Conservation (phyloP, 257 asterid genomes). For the Coffea eugenioides region DNA sequence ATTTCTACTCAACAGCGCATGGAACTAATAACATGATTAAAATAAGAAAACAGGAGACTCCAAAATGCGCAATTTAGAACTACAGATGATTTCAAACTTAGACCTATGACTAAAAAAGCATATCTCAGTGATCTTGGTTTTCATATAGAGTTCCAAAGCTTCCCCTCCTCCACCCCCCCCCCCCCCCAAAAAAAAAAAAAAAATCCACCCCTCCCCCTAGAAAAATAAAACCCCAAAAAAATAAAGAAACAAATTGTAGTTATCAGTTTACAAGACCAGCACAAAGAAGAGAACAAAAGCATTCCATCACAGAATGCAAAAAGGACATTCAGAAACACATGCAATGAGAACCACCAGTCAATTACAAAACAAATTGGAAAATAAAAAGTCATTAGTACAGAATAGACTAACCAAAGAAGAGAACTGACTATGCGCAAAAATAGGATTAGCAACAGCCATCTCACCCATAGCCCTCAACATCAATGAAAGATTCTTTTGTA, state of each 20-base stretch:
- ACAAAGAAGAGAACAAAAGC: neutral
- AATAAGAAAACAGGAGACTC: too few relatives aligned
- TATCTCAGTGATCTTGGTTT: too few relatives aligned
- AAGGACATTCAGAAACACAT: neutral
- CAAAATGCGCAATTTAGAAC: too few relatives aligned
- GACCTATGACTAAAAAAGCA: too few relatives aligned
- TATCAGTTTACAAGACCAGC: neutral
- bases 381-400: neutral
- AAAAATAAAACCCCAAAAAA: too few relatives aligned
- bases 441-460: constrained; percentile 87
- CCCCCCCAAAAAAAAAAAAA: too few relatives aligned
- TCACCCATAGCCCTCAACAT: constrained; percentile 91
- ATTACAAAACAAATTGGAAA: neutral
- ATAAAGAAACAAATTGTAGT: neutral
- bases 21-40: too few relatives aligned
- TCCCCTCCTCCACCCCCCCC: too few relatives aligned
- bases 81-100: too few relatives aligned
- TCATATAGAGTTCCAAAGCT: neutral
- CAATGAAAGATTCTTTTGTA: constrained; percentile 67
- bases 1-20: neutral
- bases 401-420: constrained; percentile 77
- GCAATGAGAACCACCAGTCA: neutral
- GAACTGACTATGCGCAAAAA: constrained; percentile 92
- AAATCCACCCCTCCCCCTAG: too few relatives aligned
- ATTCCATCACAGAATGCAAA: neutral